phyloP scores from a whole-genome alignment of 257 asterid species.

The Agastache rugosa region DNA sequence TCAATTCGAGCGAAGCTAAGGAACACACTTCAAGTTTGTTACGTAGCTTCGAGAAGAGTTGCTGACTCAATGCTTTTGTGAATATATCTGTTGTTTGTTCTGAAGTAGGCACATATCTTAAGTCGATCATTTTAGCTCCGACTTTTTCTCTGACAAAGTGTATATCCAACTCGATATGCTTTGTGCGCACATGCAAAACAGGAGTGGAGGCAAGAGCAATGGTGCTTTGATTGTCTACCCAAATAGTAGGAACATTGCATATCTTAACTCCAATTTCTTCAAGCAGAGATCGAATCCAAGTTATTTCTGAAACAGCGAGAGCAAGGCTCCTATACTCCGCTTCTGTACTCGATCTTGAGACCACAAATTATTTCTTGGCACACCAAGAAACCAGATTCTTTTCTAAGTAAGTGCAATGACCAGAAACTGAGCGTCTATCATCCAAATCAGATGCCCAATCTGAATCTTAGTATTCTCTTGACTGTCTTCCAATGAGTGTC shows the following conservation, averaged over 20 bases:
- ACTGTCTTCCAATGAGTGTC: neutral
- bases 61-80: neutral
- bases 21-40: neutral
- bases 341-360: neutral
- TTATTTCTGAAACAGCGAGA: accelerated
- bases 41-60: neutral
- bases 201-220: neutral
- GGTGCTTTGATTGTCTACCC: neutral
- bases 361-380: neutral
- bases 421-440: no score
- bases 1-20: neutral
- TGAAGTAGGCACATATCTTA: neutral
- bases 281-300: neutral
- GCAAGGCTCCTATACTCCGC: neutral
- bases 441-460: neutral
- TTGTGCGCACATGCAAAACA: neutral
- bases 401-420: no score
- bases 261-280: neutral
- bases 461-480: neutral
- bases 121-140: accelerated
- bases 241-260: neutral
- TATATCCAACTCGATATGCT: neutral
- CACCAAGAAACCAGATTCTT: neutral
- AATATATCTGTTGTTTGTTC: neutral
- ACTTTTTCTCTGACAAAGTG: neutral